Evolutionary conservation across 2,329 filamentous ascomycete species (phyloP).

Genomic region (Cryphonectria japonica): DNA sequence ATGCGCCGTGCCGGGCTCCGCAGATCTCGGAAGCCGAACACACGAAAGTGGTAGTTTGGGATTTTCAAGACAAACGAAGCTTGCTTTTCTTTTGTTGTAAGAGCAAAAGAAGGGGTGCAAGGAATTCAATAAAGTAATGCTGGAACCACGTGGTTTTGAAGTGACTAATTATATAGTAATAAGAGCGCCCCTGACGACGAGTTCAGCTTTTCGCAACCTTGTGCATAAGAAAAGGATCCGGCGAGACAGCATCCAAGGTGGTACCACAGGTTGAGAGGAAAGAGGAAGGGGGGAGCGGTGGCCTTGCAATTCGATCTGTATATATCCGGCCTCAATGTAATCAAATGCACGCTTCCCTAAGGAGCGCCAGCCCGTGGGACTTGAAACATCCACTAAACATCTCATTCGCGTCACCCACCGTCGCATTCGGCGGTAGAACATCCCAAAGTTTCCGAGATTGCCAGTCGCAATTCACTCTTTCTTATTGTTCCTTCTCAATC

Average conservation of each 20-base stretch:
- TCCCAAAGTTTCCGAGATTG: neutral
- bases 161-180: neutral
- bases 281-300: neutral
- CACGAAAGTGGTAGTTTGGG: neutral
- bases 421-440: conserved; percentile 1
- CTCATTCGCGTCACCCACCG: neutral
- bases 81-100: neutral
- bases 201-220: neutral
- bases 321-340: neutral
- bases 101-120: neutral
- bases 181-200: neutral
- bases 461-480: neutral
- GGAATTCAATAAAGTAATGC: neutral
- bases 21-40: conserved; percentile 5
- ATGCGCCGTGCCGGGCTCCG: conserved; percentile 2
- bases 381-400: neutral
- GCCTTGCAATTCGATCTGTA: conserved; percentile 3
- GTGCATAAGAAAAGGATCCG: neutral
- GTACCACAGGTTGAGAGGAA: neutral
- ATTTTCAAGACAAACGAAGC: neutral
- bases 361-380: neutral
- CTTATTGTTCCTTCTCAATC: neutral
- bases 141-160: neutral
- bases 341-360: neutral
- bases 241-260: neutral